Percentiles rank a stretch among this genome's conserved stretches.
phyloP scores from a whole-genome alignment of 495 filamentous ascomycete genomes.

The Penicillium turbatum region DNA sequence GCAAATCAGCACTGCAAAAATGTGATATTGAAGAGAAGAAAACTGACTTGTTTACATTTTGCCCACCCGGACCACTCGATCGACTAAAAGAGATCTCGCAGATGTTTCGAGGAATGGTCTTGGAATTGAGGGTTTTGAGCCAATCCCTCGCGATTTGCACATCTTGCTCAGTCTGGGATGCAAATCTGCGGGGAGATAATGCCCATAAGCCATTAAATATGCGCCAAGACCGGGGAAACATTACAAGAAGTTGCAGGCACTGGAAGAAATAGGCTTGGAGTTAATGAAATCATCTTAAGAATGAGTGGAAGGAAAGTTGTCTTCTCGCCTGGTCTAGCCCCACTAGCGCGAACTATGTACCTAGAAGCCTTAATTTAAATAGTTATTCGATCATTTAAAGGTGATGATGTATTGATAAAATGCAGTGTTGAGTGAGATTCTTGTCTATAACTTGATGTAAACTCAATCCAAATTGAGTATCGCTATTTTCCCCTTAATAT shows the following conservation, averaged over 20 bases:
- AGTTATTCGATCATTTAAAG: not conserved
- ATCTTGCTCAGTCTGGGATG: slow-evolving; percentile 46
- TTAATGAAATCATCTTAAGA: slow-evolving; percentile 12
- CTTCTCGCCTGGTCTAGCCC: slow-evolving; percentile 4
- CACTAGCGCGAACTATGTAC: not conserved
- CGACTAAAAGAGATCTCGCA: slow-evolving; percentile 71
- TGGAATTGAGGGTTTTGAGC: slow-evolving; percentile 59
- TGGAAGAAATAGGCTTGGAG: not conserved
- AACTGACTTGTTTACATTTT: slow-evolving; percentile 94
- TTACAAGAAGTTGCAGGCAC: not conserved
- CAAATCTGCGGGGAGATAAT: slow-evolving; percentile 6
- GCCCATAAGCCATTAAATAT: not conserved
- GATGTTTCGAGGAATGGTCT: slow-evolving; percentile 59
- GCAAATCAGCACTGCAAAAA: slow-evolving; percentile 12
- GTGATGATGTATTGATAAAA: not conserved
- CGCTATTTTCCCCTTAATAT: too few relatives aligned
- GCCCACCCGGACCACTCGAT: slow-evolving; percentile 89
- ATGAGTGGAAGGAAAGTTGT: not conserved
- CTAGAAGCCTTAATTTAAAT: not conserved
- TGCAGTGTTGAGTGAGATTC: too few relatives aligned
- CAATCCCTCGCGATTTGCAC: slow-evolving; percentile 70
- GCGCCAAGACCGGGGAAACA: slow-evolving; percentile 1
- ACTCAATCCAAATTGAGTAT: too few relatives aligned
- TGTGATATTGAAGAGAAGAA: not conserved
- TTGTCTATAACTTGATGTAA: too few relatives aligned